phyloP scores from a whole-genome alignment of 805 yeast genomes.

The Saturnispora quitensis region DNA sequence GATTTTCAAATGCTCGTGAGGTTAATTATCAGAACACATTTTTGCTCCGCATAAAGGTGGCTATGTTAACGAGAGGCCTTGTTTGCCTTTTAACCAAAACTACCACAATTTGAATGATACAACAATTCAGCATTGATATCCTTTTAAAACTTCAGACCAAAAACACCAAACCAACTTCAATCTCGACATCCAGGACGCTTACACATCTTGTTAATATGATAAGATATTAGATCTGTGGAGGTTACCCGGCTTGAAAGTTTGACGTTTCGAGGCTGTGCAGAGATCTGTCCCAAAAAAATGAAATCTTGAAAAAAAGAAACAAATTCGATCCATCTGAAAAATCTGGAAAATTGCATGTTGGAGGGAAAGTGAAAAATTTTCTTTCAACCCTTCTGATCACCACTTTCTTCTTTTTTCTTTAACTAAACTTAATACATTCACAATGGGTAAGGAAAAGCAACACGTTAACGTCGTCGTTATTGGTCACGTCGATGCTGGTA shows the following conservation, averaged over 20 bases:
- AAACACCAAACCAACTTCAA: too few relatives aligned
- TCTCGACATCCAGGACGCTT: too few relatives aligned
- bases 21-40: too few relatives aligned
- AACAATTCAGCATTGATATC: too few relatives aligned
- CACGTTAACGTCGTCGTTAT: conserved; percentile 99
- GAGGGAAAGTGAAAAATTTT: conserved; percentile 2
- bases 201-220: too few relatives aligned
- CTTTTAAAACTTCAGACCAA: too few relatives aligned
- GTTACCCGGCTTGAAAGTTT: not conserved
- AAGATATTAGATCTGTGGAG: not conserved
- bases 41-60: too few relatives aligned
- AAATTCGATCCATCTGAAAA: not conserved
- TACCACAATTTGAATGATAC: too few relatives aligned
- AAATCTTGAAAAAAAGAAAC: not conserved
- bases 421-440: conserved; percentile 4
- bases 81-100: too few relatives aligned
- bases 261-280: not conserved
- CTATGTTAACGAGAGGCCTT: too few relatives aligned
- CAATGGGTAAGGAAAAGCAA: conserved; percentile 87
- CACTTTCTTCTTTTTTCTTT: conserved; percentile 3
- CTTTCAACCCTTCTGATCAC: not conserved
- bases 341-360: not conserved
- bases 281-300: not conserved
- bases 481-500: conserved; percentile 99
- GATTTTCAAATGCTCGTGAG: too few relatives aligned